Base-by-base conservation (phyloP, 2,329 filamentous ascomycete genomes). In the Botrytis medusae region DNA sequence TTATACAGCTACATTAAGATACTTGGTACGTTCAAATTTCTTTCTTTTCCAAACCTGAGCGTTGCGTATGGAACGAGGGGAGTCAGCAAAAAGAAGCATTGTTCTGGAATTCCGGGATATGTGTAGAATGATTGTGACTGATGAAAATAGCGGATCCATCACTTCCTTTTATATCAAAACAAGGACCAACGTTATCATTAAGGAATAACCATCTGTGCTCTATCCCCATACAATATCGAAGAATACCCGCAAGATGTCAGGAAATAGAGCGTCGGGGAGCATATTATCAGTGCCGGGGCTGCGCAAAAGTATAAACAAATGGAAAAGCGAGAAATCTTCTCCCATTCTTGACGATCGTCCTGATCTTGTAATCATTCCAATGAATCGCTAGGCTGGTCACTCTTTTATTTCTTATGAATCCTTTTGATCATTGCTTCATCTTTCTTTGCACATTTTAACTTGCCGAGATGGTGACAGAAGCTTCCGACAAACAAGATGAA, bases 401-500 rank as follows among this genome's bases (percentile, higher is more conserved):
- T 20, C 6, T 57, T 22, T n/a, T n/a, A 16, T 22, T 29, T 68
- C 46, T 68, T n/a, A 32, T 68, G 64, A 68, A 29, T 51, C 42
- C 4, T 25, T 12, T 32, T 12, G 14, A 68, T 57, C 34, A 57
- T 37, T 68, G 25, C 25, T 57, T 42, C 5, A 32, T 25, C 16
- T 69, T 18, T 7, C 29, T 69, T 57, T n/a, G 9, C 54, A 42
- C 18, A 32, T 29, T 37, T 42, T 51, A 42, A 32, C 4, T n/a
- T 18, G 48, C 48, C 65, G 65, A 69, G 34, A 68, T 72, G 51
- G 59, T 61, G 54, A 40, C 54, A 61, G 46, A 60, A 25, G 32
- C 59, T 42, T 18, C 48, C 29, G 40, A 69, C 10, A 72, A 61
- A 32, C 32, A 60, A 46, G 20, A 25, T 32, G 63, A 75, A 40